Evolutionary conservation across 2,329 filamentous ascomycete genomes (phyloP), one percentile per base, ranked within the genome.

Genomic region (Pseudocercospora cruenta): DNA sequence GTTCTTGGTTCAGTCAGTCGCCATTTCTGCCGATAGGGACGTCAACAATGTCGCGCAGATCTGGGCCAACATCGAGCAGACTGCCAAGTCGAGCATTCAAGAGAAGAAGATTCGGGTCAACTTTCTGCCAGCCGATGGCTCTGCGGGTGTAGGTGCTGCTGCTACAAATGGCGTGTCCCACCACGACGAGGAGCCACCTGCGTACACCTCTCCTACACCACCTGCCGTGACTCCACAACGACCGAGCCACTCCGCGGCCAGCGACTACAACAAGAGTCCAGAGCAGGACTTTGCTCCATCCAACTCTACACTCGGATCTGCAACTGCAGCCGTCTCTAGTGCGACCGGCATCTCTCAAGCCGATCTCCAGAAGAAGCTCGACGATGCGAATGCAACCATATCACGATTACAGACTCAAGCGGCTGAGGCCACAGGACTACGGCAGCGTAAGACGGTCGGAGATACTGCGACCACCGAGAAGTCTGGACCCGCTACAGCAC

Each of bases 31-130:
- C 69, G 92, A 96, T 76, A 92, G 93, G 82, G 93, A 97, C 75
- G 92, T 92, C 74, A 85, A 86, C 66, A 96, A 91, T 77, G 88
- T 96, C 69, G 86, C 90, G 58, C 87, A 91, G 54, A 92, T 97
- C 76, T 96, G 94, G 88, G 88, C 84, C 72, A 83, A 85, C 87
- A 84, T 91, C 77, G 83, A 95, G 84, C 87, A 89, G 77, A 86
- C 86, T 9, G 86, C 91, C 65, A 98, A 96, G 82, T 84, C 86
- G 14, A 84, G 87, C 22, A 90, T 99, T 66, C 88, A 93, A 75
- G 95, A 99, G 84, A 92, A 90, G 83, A 99, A 98, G 85, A 99
- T 99, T 73, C 90, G 94, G 55, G 95, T 99, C 70, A 86, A 86
- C 72, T 99, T 94, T 85, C 84, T 97, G 49, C 80, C 91, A 57